These are phyloP conservation scores for Polytrichum commune DNA, from an alignment of 225 moss, liverwort and hornwort genomes.

Conservation along the genomic window DNA sequence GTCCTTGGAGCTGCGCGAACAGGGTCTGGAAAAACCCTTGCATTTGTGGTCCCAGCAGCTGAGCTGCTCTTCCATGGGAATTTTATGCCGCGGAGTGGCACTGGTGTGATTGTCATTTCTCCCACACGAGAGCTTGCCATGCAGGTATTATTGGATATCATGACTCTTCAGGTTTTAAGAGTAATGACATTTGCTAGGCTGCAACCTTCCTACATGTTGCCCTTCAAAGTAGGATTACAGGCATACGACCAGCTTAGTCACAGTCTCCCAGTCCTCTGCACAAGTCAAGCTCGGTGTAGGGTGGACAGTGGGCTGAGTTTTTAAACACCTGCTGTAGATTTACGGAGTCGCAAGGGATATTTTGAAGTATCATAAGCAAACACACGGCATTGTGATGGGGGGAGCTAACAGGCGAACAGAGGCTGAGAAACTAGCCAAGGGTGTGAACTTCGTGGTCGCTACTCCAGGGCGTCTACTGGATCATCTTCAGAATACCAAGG, in stretches of 20 bases:
- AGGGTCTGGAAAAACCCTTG: constrained; percentile 90
- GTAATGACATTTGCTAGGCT: background rate
- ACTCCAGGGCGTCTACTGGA: constrained; percentile 94
- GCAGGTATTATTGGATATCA: constrained; percentile 52
- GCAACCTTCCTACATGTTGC: background rate
- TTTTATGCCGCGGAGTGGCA: constrained; percentile 96
- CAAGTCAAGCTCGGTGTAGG: too few species aligned
- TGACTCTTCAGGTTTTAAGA: background rate
- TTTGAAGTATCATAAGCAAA: constrained; percentile 96
- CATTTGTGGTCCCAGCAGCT: constrained; percentile 80
- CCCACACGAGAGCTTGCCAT: constrained; percentile 96
- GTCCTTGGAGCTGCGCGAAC: constrained; percentile 95
- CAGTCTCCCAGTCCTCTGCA: too few species aligned
- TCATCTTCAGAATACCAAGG: constrained; percentile 96
- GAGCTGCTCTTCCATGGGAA: constrained; percentile 86
- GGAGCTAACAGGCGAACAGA: constrained; percentile 92
- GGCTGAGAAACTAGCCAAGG: constrained; percentile 86
- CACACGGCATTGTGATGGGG: constrained; percentile 97
- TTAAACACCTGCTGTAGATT: constrained; percentile 43
- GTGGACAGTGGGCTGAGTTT: background rate
- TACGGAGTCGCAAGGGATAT: constrained; percentile 94
- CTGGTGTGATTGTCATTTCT: constrained; percentile 88
- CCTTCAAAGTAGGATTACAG: background rate
- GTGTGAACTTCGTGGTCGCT: constrained; percentile 87
- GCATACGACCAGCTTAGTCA: too few species aligned